phyloP scores from a whole-genome alignment of 306 rosid genomes.

The Hylodesmum podocarpum region DNA sequence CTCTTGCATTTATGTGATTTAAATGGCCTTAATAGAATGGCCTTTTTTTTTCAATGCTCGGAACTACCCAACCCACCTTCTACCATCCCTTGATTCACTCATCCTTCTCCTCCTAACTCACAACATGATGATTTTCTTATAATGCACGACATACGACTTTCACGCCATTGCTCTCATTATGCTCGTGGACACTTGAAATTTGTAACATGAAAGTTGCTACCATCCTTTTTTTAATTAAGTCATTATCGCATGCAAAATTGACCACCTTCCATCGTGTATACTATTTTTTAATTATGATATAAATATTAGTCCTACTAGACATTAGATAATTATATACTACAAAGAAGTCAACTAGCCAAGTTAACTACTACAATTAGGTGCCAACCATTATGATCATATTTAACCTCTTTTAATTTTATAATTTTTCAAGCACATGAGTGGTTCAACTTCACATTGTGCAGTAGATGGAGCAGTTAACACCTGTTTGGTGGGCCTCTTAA shows the following conservation, averaged over 20 bases:
- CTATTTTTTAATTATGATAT: neutral
- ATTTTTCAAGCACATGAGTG: neutral
- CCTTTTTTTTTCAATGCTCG: conserved; percentile 63
- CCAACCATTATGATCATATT: conserved; percentile 10
- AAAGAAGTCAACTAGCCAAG: conserved; percentile 34
- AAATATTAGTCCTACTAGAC: neutral
- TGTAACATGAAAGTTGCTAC: conserved; percentile 7
- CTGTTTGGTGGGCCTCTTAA: conserved; percentile 27
- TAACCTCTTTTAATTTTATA: neutral
- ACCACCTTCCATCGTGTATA: conserved; percentile 20
- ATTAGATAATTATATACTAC: neutral
- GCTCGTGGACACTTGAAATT: conserved; percentile 26
- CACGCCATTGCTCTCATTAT: conserved; percentile 37
- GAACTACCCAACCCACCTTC: conserved; percentile 73
- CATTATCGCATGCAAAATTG: conserved; percentile 17
- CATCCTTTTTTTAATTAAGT: neutral
- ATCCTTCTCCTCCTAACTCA: conserved; percentile 26
- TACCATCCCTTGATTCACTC: conserved; percentile 43
- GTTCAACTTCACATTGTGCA: neutral
- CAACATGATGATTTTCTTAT: conserved; percentile 35
- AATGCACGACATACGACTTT: conserved; percentile 37
- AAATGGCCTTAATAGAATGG: conserved; percentile 68
- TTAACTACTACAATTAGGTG: conserved; percentile 20
- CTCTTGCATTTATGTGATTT: conserved; percentile 85
- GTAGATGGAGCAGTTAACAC: conserved; percentile 11